phyloP scores from a whole-genome alignment of 768 basidiomycete genomes.

The Trametes gibbosa region DNA sequence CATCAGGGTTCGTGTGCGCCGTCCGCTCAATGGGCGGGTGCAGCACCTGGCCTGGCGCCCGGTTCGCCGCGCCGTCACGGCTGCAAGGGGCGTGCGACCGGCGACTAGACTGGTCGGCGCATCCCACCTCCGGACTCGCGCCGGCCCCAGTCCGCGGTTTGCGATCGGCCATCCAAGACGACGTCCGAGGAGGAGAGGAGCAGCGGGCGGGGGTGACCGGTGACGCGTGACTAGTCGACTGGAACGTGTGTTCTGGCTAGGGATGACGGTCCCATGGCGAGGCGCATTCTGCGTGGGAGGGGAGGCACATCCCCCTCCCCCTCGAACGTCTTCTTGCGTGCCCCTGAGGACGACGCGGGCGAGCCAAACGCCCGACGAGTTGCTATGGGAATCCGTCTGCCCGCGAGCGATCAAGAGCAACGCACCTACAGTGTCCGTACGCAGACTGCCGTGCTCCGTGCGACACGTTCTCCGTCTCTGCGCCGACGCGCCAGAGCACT shows the following conservation, averaged over 20 bases:
- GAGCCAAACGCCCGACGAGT: not conserved
- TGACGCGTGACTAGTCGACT: too few species aligned
- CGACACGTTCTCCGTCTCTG: not conserved
- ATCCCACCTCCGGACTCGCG: not conserved
- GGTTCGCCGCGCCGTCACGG: too few species aligned
- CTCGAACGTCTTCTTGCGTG: not conserved
- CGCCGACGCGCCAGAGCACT: not conserved
- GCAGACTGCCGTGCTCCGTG: not conserved
- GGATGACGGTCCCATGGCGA: too few species aligned
- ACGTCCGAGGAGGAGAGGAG: too few species aligned
- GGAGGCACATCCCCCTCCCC: conserved; percentile 1
- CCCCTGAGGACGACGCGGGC: not conserved
- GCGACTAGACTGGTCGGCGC: conserved; percentile 8
- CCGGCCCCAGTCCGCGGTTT: too few species aligned
- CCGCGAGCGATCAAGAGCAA: not conserved
- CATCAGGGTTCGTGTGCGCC: not conserved
- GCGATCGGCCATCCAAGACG: too few species aligned
- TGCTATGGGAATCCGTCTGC: conserved; percentile 9
- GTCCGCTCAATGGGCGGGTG: not conserved
- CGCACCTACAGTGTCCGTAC: not conserved
- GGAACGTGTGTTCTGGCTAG: too few species aligned
- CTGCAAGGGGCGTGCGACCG: not conserved
- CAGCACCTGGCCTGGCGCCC: not conserved
- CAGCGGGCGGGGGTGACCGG: too few species aligned
- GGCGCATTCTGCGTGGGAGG: conserved; percentile 4